These are phyloP conservation scores for Penicillium sp. DNA, from an alignment of 2,329 filamentous ascomycete species.

Conservation along the genomic window DNA sequence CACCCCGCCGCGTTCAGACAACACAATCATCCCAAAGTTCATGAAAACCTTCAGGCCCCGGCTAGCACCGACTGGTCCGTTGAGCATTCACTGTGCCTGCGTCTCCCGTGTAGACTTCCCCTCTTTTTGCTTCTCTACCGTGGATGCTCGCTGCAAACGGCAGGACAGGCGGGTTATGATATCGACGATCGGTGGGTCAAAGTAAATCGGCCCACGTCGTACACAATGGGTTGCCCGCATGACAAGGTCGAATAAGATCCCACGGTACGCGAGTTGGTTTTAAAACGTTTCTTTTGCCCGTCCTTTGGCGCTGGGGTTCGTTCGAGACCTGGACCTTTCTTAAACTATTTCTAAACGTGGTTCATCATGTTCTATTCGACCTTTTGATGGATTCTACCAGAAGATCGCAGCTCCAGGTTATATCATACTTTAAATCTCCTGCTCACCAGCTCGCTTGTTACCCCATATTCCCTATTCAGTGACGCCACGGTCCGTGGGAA, in stretches of 20 bases:
- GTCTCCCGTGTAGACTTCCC: conserved; percentile 5
- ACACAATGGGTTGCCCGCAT: conserved; percentile 15
- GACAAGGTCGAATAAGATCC: conserved; percentile 12
- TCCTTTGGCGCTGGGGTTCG: not conserved
- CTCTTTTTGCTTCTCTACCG: not conserved
- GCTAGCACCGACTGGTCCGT: conserved; percentile 15
- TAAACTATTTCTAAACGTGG: not conserved
- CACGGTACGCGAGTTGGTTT: conserved; percentile 16
- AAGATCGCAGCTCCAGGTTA: not conserved
- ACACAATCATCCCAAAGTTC: not conserved
- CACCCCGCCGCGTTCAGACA: conserved; percentile 3
- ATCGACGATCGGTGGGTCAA: conserved; percentile 14
- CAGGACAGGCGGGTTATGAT: conserved; percentile 11
- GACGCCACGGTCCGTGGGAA: conserved; percentile 3
- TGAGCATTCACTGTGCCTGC: conserved; percentile 17
- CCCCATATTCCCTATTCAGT: not conserved
- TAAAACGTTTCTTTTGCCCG: conserved; percentile 7
- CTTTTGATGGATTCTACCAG: not conserved
- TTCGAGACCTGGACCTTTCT: not conserved
- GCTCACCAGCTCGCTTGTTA: not conserved
- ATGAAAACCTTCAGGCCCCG: conserved; percentile 17
- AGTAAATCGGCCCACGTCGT: conserved; percentile 3
- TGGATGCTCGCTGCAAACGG: conserved; percentile 17
- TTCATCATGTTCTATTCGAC: not conserved
- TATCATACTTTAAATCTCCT: not conserved